Evolutionary conservation across 2,329 filamentous ascomycete genomes (phyloP), one percentile per base, ranked within the genome.

Genomic region (Capronia coronata): DNA sequence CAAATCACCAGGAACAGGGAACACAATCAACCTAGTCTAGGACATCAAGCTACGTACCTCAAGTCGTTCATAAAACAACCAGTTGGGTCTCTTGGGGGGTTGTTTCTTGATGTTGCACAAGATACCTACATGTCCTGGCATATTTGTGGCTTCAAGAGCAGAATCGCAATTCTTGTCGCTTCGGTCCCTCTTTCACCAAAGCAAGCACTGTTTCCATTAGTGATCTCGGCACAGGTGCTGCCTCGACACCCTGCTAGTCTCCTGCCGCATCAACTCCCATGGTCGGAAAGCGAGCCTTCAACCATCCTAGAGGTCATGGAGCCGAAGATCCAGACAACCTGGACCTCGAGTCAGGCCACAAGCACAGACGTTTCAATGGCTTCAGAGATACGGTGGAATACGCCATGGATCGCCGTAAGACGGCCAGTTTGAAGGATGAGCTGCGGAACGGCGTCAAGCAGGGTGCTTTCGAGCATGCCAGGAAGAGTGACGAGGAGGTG

Each of bases 401-500:
- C 11, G 74, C 70, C 1, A 59, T 77, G 22, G 69, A 71, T 49
- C 67, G 73, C 49, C 63, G 68, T 35, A 68, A 69, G 21, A 66
- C 72, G 19, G 64, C 67, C 11, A 66, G 73, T 16, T 62, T 79
- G 60, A 79, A 79, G 62, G 66, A 70, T 46, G 66, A 71, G 54
- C 62, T 79, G 8, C 64, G 75, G 21, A 62, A 72, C 1, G 69
- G 69, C 22, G 68, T 78, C 29, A 67, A 76, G 29, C 65, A 68
- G 11, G 64, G 72, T 5, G 64, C 65, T 6, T 63, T 78, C 14
- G 75, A 79, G 59, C 65, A 68, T 27, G 77, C 66, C 57, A 65
- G 75, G 16, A 77, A 75, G 59, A 72, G 65, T 27, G 70, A 75
- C 2, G 69, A 75, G n/a, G 71, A 78, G 58, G 62, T 80, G 35